Conservation (phyloP, 176 grass and related monocot species). For the Stipa capillata region DNA sequence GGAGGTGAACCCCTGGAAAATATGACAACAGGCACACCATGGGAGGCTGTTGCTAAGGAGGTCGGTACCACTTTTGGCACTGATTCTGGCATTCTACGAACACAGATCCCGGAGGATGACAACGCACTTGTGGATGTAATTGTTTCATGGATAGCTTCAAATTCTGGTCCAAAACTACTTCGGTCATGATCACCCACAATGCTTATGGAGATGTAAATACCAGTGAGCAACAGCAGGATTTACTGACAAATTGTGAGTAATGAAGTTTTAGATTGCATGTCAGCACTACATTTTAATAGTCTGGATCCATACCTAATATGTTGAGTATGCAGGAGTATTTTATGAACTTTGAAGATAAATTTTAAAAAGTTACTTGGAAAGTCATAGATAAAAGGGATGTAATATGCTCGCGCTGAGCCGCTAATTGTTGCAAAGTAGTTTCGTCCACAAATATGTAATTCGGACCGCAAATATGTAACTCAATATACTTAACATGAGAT, state of each 20-base stretch:
- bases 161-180: constrained; percentile 68
- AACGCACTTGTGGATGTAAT: constrained; percentile 68
- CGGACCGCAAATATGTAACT: not conserved
- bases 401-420: not conserved
- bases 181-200: constrained; percentile 29
- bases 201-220: not conserved
- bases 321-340: not conserved
- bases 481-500: not conserved
- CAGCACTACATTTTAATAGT: not conserved
- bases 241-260: not conserved
- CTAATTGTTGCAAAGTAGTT: not conserved
- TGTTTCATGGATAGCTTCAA: constrained; percentile 69
- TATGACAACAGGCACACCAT: constrained; percentile 75
- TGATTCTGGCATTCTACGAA: constrained; percentile 53
- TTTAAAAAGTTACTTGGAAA: not conserved
- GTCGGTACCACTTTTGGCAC: constrained; percentile 67
- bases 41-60: constrained; percentile 82
- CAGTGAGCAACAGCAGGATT: not conserved
- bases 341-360: not conserved
- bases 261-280: not conserved
- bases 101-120: constrained; percentile 69
- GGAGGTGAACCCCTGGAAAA: constrained; percentile 76
- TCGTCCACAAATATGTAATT: not conserved
- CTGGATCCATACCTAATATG: not conserved
- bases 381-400: not conserved